phyloP scores from a whole-genome alignment of 2,329 filamentous ascomycete species.

The Botrytis tulipae region DNA sequence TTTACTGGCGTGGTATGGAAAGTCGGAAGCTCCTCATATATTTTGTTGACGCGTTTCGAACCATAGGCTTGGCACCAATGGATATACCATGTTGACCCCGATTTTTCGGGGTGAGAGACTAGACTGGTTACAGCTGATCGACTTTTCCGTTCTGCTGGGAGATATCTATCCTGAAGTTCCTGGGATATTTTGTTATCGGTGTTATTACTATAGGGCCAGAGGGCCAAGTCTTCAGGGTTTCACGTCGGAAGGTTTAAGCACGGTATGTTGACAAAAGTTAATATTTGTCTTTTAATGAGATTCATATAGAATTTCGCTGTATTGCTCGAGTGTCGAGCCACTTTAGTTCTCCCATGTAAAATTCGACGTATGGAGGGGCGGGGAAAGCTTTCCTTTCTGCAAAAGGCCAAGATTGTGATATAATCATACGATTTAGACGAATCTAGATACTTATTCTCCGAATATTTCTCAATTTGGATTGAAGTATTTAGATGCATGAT shows the following conservation, averaged over 20 bases:
- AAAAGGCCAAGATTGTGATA: constrained; percentile 16
- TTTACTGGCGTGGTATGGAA: constrained; percentile 4
- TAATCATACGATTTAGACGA: constrained; percentile 1
- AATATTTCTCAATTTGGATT: background rate
- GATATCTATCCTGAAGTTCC: background rate
- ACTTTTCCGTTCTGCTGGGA: background rate
- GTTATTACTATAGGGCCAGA: background rate
- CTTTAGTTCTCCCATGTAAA: background rate
- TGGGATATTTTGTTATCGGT: background rate
- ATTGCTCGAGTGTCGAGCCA: background rate
- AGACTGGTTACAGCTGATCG: background rate
- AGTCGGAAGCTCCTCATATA: background rate
- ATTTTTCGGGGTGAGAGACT: background rate
- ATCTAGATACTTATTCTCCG: constrained; percentile 6
- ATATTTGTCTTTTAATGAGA: background rate
- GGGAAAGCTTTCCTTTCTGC: constrained; percentile 10
- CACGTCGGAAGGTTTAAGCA: background rate
- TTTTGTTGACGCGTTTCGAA: constrained; percentile 20
- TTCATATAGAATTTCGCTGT: background rate
- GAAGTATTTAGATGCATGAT: background rate
- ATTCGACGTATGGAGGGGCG: background rate
- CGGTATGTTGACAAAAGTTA: background rate
- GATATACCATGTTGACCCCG: constrained; percentile 1
- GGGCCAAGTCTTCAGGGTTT: background rate
- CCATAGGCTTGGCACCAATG: constrained; percentile 20